Percentiles rank a stretch among this genome's conserved stretches.
These are phyloP conservation scores for Huntiella bhutanensis DNA, from an alignment of 2,329 filamentous ascomycete species.

Conservation along the genomic window DNA sequence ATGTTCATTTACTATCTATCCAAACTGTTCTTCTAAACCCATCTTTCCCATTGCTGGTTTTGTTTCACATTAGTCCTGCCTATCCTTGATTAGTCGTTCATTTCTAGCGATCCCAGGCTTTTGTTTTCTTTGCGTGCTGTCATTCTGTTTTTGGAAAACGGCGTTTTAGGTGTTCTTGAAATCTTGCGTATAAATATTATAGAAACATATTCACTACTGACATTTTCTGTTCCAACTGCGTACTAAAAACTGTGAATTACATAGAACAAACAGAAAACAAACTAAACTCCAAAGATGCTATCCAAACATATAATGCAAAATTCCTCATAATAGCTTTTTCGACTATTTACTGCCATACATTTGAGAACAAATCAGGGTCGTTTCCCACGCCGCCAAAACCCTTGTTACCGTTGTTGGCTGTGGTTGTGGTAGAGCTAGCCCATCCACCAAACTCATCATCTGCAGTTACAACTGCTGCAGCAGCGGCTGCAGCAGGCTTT, in stretches of 20 bases:
- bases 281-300: conserved; percentile 1
- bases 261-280: background rate
- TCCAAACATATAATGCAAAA: background rate
- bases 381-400: conserved; percentile 33
- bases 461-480: conserved; percentile 46
- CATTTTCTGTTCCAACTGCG: no score
- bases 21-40: conserved; percentile 38
- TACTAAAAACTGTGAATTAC: background rate
- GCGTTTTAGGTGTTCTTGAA: background rate
- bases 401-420: conserved; percentile 22
- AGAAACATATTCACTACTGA: background rate
- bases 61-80: background rate
- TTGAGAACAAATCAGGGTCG: conserved; percentile 73
- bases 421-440: conserved; percentile 47
- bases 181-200: background rate
- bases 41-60: background rate
- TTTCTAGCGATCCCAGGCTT: background rate
- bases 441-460: conserved; percentile 96
- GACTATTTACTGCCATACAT: conserved; percentile 62
- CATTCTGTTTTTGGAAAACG: background rate
- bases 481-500: conserved; percentile 32
- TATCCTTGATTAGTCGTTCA: background rate
- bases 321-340: background rate
- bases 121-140: background rate
- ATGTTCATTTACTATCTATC: conserved; percentile 58